Conservation (phyloP, 2,329 filamentous ascomycete species). For the Sclerotinia borealis region DNA sequence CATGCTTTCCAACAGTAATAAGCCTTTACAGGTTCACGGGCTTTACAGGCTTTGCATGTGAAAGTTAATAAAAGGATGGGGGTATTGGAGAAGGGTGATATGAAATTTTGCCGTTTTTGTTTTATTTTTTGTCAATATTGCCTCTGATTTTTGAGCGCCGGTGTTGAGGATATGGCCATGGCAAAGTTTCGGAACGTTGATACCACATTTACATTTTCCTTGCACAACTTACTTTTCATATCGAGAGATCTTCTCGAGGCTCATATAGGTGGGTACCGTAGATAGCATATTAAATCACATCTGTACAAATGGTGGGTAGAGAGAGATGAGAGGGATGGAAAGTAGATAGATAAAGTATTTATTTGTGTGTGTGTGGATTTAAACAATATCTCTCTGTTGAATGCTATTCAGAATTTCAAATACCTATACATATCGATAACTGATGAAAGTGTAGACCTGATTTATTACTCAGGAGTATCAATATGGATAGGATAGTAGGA, state of each 20-base stretch:
- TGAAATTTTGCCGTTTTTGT: background rate
- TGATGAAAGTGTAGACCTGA: too few species aligned
- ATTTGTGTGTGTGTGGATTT: background rate
- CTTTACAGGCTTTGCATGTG: too few species aligned
- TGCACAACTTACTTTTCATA: constrained; percentile 5
- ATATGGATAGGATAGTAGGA: too few species aligned
- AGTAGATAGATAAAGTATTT: background rate
- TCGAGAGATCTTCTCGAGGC: constrained; percentile 2
- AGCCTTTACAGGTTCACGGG: too few species aligned
- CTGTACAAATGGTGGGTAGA: background rate
- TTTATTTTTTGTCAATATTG: constrained; percentile 8
- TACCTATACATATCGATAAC: too few species aligned
- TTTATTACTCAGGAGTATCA: too few species aligned
- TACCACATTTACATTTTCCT: constrained; percentile 14
- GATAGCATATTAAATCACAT: background rate
- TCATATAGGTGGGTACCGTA: background rate
- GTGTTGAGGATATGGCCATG: constrained; percentile 22
- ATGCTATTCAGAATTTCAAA: background rate
- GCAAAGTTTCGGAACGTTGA: constrained; percentile 16
- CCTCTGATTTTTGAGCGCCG: constrained; percentile 25
- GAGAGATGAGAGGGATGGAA: background rate
- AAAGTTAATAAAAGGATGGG: background rate
- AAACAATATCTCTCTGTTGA: background rate
- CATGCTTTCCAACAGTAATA: constrained; percentile 30
- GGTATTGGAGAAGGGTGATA: background rate